phyloP scores from a whole-genome alignment of 1,284 basidiomycete species.

The Trametes hirsuta region DNA sequence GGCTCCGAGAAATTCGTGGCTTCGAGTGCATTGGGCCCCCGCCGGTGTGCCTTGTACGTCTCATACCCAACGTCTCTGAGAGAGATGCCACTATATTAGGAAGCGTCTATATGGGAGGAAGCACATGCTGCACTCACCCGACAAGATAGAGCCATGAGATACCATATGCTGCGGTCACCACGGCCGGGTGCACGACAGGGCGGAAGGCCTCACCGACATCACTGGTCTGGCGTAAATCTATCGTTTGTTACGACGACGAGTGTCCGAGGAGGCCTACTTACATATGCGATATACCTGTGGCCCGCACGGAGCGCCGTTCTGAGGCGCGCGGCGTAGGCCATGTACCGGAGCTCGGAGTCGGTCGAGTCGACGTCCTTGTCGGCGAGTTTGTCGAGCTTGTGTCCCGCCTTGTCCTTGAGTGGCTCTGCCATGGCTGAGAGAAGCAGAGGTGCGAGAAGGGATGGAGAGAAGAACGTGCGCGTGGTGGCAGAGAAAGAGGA shows the following conservation, averaged over 20 bases:
- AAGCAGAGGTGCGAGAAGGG: conserved; percentile 4
- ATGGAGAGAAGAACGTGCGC: conserved; percentile 10
- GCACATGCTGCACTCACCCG: conserved; percentile 43
- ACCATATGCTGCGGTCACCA: conserved; percentile 86
- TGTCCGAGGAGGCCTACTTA: conserved; percentile 41
- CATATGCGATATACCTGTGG: conserved; percentile 83
- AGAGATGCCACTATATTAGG: conserved; percentile 26
- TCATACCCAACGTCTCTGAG: conserved; percentile 89
- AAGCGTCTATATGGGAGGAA: not conserved
- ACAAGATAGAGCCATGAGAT: conserved; percentile 83
- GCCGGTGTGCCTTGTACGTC: conserved; percentile 82
- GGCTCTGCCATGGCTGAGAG: conserved; percentile 21
- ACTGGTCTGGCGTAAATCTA: conserved; percentile 61
- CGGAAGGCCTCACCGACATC: conserved; percentile 94
- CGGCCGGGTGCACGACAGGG: conserved; percentile 78
- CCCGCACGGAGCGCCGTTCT: conserved; percentile 77
- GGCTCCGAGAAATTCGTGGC: conserved; percentile 79
- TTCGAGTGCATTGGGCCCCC: conserved; percentile 75
- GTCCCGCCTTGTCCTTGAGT: conserved; percentile 45
- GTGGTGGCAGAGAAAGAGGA: conserved; percentile 11
- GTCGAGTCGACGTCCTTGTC: conserved; percentile 65
- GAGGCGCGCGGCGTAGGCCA: conserved; percentile 81
- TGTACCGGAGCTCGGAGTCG: conserved; percentile 65
- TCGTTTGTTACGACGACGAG: conserved; percentile 21
- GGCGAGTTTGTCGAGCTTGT: conserved; percentile 57